Evolutionary conservation across 257 asterid genomes (phyloP).

Genomic region (Striga asiatica): DNA sequence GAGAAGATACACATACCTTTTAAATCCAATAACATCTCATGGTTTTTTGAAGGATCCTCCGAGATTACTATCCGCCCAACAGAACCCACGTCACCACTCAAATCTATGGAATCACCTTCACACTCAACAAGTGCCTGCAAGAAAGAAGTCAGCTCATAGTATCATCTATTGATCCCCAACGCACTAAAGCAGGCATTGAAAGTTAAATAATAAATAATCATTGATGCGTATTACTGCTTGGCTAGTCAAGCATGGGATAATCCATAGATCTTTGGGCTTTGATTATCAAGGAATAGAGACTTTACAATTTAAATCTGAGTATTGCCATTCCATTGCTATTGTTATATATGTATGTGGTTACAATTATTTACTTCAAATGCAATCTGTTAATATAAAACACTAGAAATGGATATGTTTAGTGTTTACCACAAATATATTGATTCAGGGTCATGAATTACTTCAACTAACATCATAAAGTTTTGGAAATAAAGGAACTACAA

Average conservation of each 20-base stretch:
- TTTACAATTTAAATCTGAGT: too few species aligned
- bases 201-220: background rate
- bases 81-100: slow-evolving; percentile 90
- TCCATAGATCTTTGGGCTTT: too few species aligned
- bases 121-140: slow-evolving; percentile 84
- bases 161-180: slow-evolving; percentile 1
- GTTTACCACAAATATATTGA: background rate
- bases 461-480: too few species aligned
- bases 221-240: background rate
- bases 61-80: slow-evolving; percentile 74
- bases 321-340: too few species aligned
- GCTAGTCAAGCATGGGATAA: too few species aligned
- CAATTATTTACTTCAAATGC: too few species aligned
- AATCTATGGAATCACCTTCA: slow-evolving; percentile 86
- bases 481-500: slow-evolving; percentile 8
- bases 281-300: too few species aligned
- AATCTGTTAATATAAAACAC: too few species aligned
- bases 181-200: slow-evolving; percentile 8
- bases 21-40: slow-evolving; percentile 72
- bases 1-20: slow-evolving; percentile 48
- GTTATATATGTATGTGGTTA: too few species aligned
- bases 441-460: background rate
- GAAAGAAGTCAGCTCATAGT: background rate
- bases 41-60: slow-evolving; percentile 46
- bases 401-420: too few species aligned